Evolutionary conservation across 2,329 filamentous ascomycete species (phyloP), one percentile per base, ranked within the genome.

Genomic region (Curvularia sp.): DNA sequence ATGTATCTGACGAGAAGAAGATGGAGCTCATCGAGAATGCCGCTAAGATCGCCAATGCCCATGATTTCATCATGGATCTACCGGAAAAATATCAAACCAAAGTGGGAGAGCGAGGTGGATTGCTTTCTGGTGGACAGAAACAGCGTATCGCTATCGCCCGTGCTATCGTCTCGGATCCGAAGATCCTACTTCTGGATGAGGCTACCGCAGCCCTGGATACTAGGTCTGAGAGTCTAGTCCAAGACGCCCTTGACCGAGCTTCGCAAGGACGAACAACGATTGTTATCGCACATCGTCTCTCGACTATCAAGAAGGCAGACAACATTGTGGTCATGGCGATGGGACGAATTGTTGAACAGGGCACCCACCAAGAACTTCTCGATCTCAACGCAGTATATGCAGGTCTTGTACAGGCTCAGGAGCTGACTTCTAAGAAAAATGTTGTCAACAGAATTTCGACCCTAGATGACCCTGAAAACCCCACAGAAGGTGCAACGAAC

Each of bases 61-160:
- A 98, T 74, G 93, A 96, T 64, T 99, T 99, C 74, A 89, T 99
- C 65, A 85, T 82, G 5, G 79, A 84, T 12, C 84, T 98, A 1
- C 93, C 95, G 0, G 90, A 98, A 66, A 90, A 91, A 1, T 98
- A 98, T 70, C 86, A 97, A 65, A 98, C 95, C 0, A 89, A 96
- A 65, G 94, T 98, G n/a, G 95, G 95, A 56, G 93, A 98, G 77
- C 89, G 93, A 62, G 95, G 95, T 9, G 96, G 97, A 74, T 80
- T 97, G 52, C 84, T 99, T 8, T 96, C 92, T 55, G 95, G 95
- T 75, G 95, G 95, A 35, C 95, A 99, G 78, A 97, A 97, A 77
- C 95, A 98, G 78, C 91, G 95, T 68, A 96, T 98, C 72, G 93
- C 94, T 12, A 97, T 98, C 77, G 93, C 94, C 7, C 85, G 93